Percentiles rank a stretch among this genome's conserved stretches.
Conservation (phyloP, 306 rosid genomes). For the Prunus mira region DNA sequence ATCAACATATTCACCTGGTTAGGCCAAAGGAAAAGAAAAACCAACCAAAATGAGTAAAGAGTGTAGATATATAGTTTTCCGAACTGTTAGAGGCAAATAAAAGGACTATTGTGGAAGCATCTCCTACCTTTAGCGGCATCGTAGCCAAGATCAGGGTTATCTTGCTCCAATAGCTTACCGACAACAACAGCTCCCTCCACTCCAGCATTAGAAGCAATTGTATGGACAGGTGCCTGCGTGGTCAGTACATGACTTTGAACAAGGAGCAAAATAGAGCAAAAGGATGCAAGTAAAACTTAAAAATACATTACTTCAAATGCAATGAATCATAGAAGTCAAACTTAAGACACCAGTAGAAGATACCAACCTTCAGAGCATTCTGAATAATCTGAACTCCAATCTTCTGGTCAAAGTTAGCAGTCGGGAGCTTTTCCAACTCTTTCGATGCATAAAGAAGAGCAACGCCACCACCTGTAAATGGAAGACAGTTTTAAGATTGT, state of each 20-base stretch:
- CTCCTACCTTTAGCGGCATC: constrained; percentile 95
- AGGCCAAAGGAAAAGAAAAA: not conserved
- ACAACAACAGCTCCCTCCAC: constrained; percentile 99
- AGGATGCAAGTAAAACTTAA: not conserved
- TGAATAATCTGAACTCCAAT: constrained; percentile 95
- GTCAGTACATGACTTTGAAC: not conserved
- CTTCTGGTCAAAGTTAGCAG: constrained; percentile 93
- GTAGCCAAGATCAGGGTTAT: constrained; percentile 78
- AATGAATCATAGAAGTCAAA: not conserved
- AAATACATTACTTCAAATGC: not conserved
- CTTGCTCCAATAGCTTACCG: constrained; percentile 87
- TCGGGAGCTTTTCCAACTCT: constrained; percentile 72
- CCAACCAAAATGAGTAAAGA: not conserved
- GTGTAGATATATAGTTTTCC: not conserved
- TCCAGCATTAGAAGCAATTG: constrained; percentile 95
- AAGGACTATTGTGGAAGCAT: not conserved
- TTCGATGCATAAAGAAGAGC: constrained; percentile 96
- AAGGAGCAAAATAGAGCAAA: not conserved
- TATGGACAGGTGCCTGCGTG: constrained; percentile 85
- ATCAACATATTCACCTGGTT: constrained; percentile 88
- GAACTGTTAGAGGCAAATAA: not conserved
- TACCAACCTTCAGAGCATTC: constrained; percentile 78
- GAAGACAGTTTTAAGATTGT: constrained; percentile 2
- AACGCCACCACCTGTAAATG: constrained; percentile 72
- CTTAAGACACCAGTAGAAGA: not conserved